Base-by-base conservation (phyloP, 2,329 filamentous ascomycete genomes). In the Aspergillus pseudoterreus region DNA sequence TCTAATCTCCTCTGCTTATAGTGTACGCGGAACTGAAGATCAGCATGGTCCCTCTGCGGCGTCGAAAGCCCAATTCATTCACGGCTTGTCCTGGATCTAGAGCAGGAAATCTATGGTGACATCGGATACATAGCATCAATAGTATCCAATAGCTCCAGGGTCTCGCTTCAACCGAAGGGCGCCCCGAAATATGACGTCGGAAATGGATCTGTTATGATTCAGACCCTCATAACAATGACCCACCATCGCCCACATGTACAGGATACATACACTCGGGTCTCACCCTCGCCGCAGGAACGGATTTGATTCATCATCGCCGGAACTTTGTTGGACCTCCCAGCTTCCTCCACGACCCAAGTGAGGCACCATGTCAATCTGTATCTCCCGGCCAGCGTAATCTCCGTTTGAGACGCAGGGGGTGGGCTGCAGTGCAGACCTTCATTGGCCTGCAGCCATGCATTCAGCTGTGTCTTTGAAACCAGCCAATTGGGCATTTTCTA, bases 361-460 rank as follows among this genome's bases (percentile, higher is more conserved):
- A 12, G 19, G 19, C 15, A 6, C 39, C n/a, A 22, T 17, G 15
- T 9, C 15, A n/a, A 42, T 21, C 15, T 42, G 39, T 14, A 17
- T 21, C n/a, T 42, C 39, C 35, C 35, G 15, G 10, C 17, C 30
- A 49, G 19, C 15, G 39, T 17, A 42, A 43, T 44, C n/a, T 47
- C 44, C 38, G 35, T 36, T 46, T 42, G 39, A 47, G 47, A 51
- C 44, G 49, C 44, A 44, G 39, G 49, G 49, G 44, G 42, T 38
- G 35, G 35, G 11, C 35, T 17, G 35, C 35, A 6, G 35, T 17
- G 15, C 8, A 10, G 27, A 11, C 27, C 27, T 9, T 30, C 27
- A 30, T 30, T 30, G 27, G 27, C 27, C 27, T 30, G 27, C 27
- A 10, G 27, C 27, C 27, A 30, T 30, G 27, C 27, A 30, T 30